Evolutionary conservation across 108 stramenopile genomes (phyloP).

Genomic region (Hondaea fermentalgiana): DNA sequence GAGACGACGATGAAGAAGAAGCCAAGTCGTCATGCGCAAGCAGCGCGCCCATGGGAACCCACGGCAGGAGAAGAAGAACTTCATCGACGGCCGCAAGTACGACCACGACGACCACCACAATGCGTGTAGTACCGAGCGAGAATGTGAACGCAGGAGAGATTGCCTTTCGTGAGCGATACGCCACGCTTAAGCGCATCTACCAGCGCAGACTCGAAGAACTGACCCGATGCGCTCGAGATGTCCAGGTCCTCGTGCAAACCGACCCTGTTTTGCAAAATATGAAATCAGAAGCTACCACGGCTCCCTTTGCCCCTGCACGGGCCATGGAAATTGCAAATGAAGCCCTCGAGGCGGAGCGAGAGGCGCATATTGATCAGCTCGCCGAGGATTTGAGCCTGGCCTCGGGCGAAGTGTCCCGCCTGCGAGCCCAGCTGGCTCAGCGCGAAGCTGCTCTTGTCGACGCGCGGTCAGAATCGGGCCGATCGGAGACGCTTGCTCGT

Average conservation of each 20-base stretch:
- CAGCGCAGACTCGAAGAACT: neutral
- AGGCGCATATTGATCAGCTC: neutral
- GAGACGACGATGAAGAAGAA: neutral
- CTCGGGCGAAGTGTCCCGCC: neutral
- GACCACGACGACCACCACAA: no score
- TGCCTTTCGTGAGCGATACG: neutral
- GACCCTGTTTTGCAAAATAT: neutral
- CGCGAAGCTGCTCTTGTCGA: no score
- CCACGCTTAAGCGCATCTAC: neutral
- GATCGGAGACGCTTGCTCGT: no score
- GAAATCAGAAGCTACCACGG: neutral
- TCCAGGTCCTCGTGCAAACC: neutral
- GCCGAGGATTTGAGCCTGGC: neutral
- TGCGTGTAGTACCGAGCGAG: no score
- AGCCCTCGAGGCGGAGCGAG: neutral
- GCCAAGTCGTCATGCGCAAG: neutral
- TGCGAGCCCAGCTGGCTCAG: neutral
- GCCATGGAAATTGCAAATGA: neutral
- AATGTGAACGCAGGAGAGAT: no score
- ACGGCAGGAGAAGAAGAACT: no score
- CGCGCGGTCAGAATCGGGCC: no score
- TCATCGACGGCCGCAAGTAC: no score
- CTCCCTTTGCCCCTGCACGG: neutral
- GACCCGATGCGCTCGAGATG: neutral
- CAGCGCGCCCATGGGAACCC: no score